phyloP scores from a whole-genome alignment of 345 rosid genomes.

The Rhodomyrtus tomentosa region DNA sequence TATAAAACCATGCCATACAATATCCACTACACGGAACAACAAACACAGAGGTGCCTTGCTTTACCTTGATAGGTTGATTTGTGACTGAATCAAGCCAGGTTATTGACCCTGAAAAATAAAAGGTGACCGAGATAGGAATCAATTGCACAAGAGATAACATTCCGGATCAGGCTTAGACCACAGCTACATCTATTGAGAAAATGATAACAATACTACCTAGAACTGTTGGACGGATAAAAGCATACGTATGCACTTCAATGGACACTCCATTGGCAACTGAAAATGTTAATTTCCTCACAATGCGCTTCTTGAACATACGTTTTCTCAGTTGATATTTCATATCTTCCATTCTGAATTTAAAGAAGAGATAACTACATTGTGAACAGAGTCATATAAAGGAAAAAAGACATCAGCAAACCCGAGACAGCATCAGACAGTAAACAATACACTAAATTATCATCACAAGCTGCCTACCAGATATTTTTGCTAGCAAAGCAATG shows the following conservation, averaged over 20 bases:
- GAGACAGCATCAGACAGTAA: neutral
- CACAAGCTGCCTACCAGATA: neutral
- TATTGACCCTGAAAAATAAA: slow-evolving; percentile 31
- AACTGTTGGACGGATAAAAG: slow-evolving; percentile 68
- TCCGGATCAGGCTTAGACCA: neutral
- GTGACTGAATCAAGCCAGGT: slow-evolving; percentile 96
- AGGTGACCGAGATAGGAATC: neutral
- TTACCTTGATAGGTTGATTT: slow-evolving; percentile 84
- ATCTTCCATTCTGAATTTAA: slow-evolving; percentile 58
- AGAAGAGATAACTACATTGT: neutral
- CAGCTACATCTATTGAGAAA: neutral
- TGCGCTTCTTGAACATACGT: slow-evolving; percentile 71
- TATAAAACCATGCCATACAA: neutral
- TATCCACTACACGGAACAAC: neutral
- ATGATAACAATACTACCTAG: slow-evolving; percentile 33
- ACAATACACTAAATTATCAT: neutral
- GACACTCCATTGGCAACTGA: slow-evolving; percentile 49
- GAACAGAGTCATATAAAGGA: neutral
- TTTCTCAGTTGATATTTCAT: slow-evolving; percentile 86
- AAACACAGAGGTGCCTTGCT: neutral
- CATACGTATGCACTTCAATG: slow-evolving; percentile 71
- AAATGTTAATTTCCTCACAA: slow-evolving; percentile 54
- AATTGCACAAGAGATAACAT: neutral
- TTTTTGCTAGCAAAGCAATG: neutral
- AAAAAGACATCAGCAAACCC: neutral